Percentiles rank a stretch among this genome's conserved stretches.
phyloP scores from a whole-genome alignment of 768 basidiomycete genomes.

The Termitomyces sp. region DNA sequence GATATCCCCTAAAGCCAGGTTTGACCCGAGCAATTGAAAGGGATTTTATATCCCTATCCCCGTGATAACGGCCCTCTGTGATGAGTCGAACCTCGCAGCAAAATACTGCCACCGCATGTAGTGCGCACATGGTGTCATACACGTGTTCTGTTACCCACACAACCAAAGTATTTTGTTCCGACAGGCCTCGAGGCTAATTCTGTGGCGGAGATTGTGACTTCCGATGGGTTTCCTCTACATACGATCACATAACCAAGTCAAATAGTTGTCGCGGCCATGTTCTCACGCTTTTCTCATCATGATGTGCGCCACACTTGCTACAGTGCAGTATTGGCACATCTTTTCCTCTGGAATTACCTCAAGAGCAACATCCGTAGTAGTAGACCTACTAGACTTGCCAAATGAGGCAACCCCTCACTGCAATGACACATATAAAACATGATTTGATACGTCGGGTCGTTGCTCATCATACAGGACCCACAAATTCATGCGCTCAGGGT shows the following conservation, averaged over 20 bases:
- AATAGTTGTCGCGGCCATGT: neutral
- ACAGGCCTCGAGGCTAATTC: neutral
- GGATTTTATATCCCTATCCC: neutral
- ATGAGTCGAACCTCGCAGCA: too few relatives aligned
- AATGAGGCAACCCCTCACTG: neutral
- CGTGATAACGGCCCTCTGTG: neutral
- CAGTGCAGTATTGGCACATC: too few relatives aligned
- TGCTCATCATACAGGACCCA: neutral
- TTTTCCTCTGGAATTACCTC: neutral
- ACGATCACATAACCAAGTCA: neutral
- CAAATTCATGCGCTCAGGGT: neutral
- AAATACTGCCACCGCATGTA: neutral
- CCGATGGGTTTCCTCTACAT: neutral
- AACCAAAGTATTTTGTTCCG: neutral
- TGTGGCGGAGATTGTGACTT: neutral
- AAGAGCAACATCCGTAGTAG: neutral
- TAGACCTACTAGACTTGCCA: neutral
- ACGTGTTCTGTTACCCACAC: neutral
- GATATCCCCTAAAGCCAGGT: neutral
- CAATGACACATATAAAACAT: neutral
- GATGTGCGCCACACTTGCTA: neutral
- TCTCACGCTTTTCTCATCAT: neutral
- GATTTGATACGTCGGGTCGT: neutral
- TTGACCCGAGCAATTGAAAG: neutral
- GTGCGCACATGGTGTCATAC: neutral